A percentile compares a stretch with the other conserved stretches of the same genome.
These are phyloP conservation scores for Bonia amplexicaulis DNA, from an alignment of 176 grass and related monocot species.

Conservation along the genomic window DNA sequence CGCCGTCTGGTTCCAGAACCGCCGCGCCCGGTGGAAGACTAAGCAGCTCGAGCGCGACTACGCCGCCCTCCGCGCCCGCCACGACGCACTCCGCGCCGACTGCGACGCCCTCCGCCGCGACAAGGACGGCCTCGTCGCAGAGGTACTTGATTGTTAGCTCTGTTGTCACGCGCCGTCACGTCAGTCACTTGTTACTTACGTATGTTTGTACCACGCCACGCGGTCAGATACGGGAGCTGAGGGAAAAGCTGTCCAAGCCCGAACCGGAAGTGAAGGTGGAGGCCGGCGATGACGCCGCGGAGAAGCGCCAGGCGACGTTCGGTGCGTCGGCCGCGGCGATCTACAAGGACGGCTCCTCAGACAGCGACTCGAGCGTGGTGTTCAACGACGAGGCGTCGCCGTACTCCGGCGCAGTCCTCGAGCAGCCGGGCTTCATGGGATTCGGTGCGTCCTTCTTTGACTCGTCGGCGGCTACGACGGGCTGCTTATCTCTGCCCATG, in stretches of 20 bases:
- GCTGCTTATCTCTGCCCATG: conserved; percentile 18
- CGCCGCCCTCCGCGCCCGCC: conserved; percentile 50
- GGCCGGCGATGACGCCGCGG: conserved; percentile 13
- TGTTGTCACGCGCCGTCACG: neutral
- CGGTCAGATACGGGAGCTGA: conserved; percentile 46
- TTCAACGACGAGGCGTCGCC: conserved; percentile 61
- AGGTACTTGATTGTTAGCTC: conserved; percentile 13
- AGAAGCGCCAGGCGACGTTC: neutral
- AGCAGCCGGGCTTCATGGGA: conserved; percentile 13
- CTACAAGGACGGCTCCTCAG: conserved; percentile 69
- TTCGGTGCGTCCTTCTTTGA: conserved; percentile 33
- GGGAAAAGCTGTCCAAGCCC: conserved; percentile 30
- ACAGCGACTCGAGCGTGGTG: conserved; percentile 77
- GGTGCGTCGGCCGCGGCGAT: neutral
- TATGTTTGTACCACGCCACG: neutral
- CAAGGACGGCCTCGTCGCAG: conserved; percentile 59
- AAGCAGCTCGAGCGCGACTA: conserved; percentile 89
- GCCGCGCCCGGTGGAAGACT: conserved; percentile 89
- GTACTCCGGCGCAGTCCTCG: conserved; percentile 30
- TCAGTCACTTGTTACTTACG: neutral
- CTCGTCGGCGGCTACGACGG: neutral
- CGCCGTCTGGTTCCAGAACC: conserved; percentile 98
- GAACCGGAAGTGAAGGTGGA: conserved; percentile 9
- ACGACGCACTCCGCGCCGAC: conserved; percentile 65
- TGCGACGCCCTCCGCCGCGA: conserved; percentile 69